These are phyloP conservation scores for Aureobasidium pullulans DNA, from an alignment of 2,329 filamentous ascomycete species.

Conservation along the genomic window DNA sequence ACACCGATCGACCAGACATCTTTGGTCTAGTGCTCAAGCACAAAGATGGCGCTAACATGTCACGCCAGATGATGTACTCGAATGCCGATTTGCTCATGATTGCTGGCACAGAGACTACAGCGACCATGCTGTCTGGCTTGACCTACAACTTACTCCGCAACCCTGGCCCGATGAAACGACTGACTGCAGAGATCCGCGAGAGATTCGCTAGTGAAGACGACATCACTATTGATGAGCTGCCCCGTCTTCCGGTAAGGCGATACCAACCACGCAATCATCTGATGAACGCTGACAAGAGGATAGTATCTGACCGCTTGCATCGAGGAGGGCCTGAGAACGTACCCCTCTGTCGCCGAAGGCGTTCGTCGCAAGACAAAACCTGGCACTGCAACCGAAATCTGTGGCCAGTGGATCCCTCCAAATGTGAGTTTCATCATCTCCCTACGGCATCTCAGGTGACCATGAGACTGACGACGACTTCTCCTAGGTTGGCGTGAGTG, in stretches of 20 bases:
- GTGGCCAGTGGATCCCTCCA: conserved; percentile 21
- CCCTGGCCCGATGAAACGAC: conserved; percentile 24
- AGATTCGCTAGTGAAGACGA: conserved; percentile 26
- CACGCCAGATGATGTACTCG: conserved; percentile 26
- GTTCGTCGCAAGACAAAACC: conserved; percentile 17
- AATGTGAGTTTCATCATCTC: neutral
- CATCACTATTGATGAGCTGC: conserved; percentile 27
- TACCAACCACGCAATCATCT: too few relatives aligned
- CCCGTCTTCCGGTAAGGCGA: conserved; percentile 20
- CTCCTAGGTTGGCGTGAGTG: conserved; percentile 12
- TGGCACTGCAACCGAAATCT: conserved; percentile 20
- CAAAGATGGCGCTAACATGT: conserved; percentile 15
- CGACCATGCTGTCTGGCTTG: conserved; percentile 26
- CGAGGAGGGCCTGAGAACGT: conserved; percentile 37
- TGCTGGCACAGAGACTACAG: conserved; percentile 33
- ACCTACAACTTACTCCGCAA: conserved; percentile 39
- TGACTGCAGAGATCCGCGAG: conserved; percentile 29
- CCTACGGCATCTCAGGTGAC: too few relatives aligned
- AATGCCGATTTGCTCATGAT: conserved; percentile 29
- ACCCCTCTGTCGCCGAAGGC: conserved; percentile 32
- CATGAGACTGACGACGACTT: neutral
- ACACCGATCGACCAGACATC: conserved; percentile 18
- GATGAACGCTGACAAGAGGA: conserved; percentile 22
- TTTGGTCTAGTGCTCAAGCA: conserved; percentile 22
- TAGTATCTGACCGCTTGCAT: conserved; percentile 37